Conservation (phyloP, 2,329 filamentous ascomycete species). For the Talaromyces sp. region DNA sequence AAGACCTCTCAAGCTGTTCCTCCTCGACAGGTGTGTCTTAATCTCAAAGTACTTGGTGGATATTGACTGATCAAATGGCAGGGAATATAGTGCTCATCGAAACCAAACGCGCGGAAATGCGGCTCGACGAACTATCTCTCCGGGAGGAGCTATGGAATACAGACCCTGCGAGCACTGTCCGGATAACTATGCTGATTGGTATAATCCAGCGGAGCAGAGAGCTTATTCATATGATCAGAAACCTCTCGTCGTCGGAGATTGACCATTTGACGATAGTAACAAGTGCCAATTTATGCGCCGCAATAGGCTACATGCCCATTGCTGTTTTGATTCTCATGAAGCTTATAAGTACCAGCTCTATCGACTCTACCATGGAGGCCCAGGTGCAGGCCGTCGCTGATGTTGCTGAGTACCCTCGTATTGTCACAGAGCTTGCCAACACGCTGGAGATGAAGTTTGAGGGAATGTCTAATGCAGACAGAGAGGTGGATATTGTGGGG, state of each 20-base stretch:
- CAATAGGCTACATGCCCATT: conserved; percentile 20
- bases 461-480: conserved; percentile 21
- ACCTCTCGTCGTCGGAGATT: conserved; percentile 18
- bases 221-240: conserved; percentile 19
- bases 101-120: conserved; percentile 22
- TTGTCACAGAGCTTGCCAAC: conserved; percentile 20
- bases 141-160: conserved; percentile 23
- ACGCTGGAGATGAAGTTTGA: conserved; percentile 19
- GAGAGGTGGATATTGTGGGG: conserved; percentile 22
- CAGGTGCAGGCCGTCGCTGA: conserved; percentile 21
- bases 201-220: conserved; percentile 23
- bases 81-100: conserved; percentile 22
- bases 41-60: background rate
- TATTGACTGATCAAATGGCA: conserved; percentile 12
- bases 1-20: background rate
- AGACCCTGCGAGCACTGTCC: conserved; percentile 20
- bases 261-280: conserved; percentile 20
- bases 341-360: conserved; percentile 7
- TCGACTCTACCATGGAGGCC: conserved; percentile 14
- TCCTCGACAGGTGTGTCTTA: background rate
- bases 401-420: conserved; percentile 20
- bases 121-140: conserved; percentile 23
- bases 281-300: conserved; percentile 20
- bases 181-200: conserved; percentile 23
- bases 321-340: conserved; percentile 21